phyloP scores from a whole-genome alignment of 176 grass and related monocot genomes.

The Alopecurus myosuroides region DNA sequence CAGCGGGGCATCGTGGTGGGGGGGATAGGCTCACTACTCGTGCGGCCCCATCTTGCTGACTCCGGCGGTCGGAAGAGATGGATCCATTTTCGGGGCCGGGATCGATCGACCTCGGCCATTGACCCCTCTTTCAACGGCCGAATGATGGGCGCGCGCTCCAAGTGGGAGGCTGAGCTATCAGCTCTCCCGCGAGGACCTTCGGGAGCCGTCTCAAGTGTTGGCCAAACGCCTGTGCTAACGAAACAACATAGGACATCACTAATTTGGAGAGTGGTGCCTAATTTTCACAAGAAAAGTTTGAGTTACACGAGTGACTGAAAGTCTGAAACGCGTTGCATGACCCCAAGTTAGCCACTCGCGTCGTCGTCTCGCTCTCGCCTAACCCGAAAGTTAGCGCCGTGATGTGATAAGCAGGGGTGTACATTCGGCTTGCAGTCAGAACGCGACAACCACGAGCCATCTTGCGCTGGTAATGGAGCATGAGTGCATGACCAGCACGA shows the following conservation, averaged over 20 bases:
- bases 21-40: neutral
- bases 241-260: too few relatives aligned
- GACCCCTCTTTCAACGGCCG: conserved; percentile 11
- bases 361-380: conserved; percentile 4
- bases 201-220: too few relatives aligned
- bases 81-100: neutral
- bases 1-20: neutral
- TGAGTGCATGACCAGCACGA: neutral
- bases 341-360: neutral
- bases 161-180: neutral
- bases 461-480: neutral
- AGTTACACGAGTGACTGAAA: neutral
- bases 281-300: too few relatives aligned
- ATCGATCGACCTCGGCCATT: neutral
- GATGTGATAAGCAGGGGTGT: neutral
- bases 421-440: neutral
- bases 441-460: conserved; percentile 21
- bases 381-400: conserved; percentile 7
- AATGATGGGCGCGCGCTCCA: conserved; percentile 7
- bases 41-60: neutral
- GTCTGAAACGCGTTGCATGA: neutral
- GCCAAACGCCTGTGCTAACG: too few relatives aligned
- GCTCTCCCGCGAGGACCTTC: neutral
- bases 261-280: too few relatives aligned
- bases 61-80: neutral